Conservation (phyloP, 108 stramenopile species). For the Nitzschia sp. region DNA sequence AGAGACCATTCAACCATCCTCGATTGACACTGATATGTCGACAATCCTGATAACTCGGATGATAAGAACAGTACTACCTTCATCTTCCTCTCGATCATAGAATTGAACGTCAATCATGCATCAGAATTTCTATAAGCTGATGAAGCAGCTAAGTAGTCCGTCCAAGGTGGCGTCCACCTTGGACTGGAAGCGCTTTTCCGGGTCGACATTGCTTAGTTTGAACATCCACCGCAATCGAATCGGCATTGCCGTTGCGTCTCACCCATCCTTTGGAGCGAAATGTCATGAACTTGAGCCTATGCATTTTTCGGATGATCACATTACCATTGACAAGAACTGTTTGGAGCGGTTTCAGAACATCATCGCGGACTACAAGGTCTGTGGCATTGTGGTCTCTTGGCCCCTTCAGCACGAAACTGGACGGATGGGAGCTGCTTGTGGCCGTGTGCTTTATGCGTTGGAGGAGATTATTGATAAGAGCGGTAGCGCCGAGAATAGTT, state of each 20-base stretch:
- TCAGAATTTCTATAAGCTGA: constrained; percentile 16
- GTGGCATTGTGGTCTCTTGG: constrained; percentile 52
- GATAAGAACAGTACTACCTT: too few relatives aligned
- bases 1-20: too few relatives aligned
- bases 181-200: constrained; percentile 39
- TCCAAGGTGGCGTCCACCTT: constrained; percentile 37
- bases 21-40: too few relatives aligned
- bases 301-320: constrained; percentile 16
- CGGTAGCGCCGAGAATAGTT: neutral
- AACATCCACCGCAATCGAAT: constrained; percentile 39
- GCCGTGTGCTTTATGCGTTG: constrained; percentile 36
- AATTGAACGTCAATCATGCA: neutral
- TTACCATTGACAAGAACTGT: constrained; percentile 15
- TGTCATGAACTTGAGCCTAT: constrained; percentile 31
- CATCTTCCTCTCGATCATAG: too few relatives aligned
- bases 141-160: constrained; percentile 25
- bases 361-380: constrained; percentile 36
- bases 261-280: constrained; percentile 20
- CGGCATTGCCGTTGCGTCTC: constrained; percentile 32
- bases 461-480: constrained; percentile 33
- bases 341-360: constrained; percentile 23
- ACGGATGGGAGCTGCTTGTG: constrained; percentile 45
- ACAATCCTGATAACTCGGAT: too few relatives aligned
- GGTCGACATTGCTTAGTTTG: constrained; percentile 27
- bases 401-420: constrained; percentile 43